Conservation (phyloP, 2,329 filamentous ascomycete genomes). For the Lasiodiplodia hormozganensis region DNA sequence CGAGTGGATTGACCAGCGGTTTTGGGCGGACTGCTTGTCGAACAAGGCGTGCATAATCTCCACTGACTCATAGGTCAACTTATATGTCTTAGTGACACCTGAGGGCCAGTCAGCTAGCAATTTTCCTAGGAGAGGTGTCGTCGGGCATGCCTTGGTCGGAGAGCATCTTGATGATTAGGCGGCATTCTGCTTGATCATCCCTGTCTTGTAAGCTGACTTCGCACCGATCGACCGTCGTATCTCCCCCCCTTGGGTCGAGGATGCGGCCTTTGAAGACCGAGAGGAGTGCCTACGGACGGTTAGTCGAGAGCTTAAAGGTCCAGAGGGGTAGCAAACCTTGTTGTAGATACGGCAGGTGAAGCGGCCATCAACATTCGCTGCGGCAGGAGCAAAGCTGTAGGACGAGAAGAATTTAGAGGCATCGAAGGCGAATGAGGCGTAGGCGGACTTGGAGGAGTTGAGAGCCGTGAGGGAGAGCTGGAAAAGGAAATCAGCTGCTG, state of each 20-base stretch:
- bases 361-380: constrained; percentile 48
- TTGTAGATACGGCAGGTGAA: constrained; percentile 81
- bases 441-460: constrained; percentile 82
- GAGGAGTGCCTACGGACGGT: constrained; percentile 55
- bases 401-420: constrained; percentile 73
- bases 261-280: constrained; percentile 76
- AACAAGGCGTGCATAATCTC: constrained; percentile 81
- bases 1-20: constrained; percentile 76
- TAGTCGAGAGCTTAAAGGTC: not conserved
- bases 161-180: constrained; percentile 75
- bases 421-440: constrained; percentile 74
- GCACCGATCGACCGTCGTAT: constrained; percentile 75
- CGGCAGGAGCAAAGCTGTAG: constrained; percentile 66
- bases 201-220: constrained; percentile 77
- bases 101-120: not conserved
- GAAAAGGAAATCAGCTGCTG: constrained; percentile 11
- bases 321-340: constrained; percentile 55
- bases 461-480: constrained; percentile 77
- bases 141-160: constrained; percentile 69
- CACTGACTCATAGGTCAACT: constrained; percentile 75
- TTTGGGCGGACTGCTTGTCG: constrained; percentile 68
- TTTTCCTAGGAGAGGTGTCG: not conserved
- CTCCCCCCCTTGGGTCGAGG: constrained; percentile 68
- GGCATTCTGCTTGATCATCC: constrained; percentile 70
- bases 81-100: constrained; percentile 78